phyloP scores from a whole-genome alignment of 2,329 filamentous ascomycete species.

The Diplocarpon rosae region DNA sequence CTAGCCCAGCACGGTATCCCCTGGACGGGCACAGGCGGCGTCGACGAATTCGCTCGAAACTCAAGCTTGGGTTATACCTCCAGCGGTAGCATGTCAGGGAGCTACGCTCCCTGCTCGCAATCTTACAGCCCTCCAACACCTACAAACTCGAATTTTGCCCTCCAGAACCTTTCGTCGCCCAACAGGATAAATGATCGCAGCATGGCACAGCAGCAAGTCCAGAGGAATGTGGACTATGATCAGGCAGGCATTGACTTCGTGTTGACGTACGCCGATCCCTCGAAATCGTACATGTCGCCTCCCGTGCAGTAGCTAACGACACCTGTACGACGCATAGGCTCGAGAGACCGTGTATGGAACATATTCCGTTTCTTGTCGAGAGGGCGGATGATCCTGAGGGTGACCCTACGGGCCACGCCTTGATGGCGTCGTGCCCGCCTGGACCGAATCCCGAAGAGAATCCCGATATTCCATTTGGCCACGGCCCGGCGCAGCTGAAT shows the following conservation, averaged over 20 bases:
- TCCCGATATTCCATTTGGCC: constrained; percentile 42
- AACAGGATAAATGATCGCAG: constrained; percentile 14
- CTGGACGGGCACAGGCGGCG: constrained; percentile 25
- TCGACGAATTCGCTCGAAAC: constrained; percentile 30
- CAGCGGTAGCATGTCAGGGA: constrained; percentile 49
- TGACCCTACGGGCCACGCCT: constrained; percentile 72
- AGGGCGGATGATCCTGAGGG: constrained; percentile 46
- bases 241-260: constrained; percentile 84
- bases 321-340: constrained; percentile 46
- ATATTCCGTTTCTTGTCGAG: constrained; percentile 69
- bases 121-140: constrained; percentile 25
- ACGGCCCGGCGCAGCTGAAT: constrained; percentile 19
- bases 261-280: constrained; percentile 65
- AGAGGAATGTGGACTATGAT: constrained; percentile 55
- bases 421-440: constrained; percentile 88
- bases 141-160: constrained; percentile 12
- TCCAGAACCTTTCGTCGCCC: constrained; percentile 1
- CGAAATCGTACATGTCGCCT: constrained; percentile 56
- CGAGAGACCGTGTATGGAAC: constrained; percentile 87
- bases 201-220: constrained; percentile 21
- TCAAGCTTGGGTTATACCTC: constrained; percentile 38
- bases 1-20: constrained; percentile 43
- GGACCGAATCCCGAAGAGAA: constrained; percentile 32
- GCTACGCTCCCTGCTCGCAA: constrained; percentile 41
- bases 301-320: constrained; percentile 42